phyloP scores from a whole-genome alignment of 208 protist species.

The Balamuthia mandrillaris region DNA sequence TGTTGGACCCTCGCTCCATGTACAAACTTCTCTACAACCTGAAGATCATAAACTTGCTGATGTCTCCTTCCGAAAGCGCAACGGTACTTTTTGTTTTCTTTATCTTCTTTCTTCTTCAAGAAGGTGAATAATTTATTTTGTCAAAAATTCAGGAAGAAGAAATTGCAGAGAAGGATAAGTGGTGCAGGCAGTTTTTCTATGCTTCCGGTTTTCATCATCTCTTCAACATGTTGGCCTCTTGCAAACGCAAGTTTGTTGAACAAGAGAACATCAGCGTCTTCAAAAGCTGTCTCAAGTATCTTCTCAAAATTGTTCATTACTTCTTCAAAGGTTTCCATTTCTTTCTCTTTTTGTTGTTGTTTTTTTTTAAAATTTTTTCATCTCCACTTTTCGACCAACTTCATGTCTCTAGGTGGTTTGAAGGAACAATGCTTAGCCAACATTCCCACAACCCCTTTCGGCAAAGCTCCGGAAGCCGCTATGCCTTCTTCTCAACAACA shows the following conservation, averaged over 20 bases:
- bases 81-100: background rate
- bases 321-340: background rate
- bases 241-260: too few relatives aligned
- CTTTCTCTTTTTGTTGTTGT: background rate
- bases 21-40: conserved; percentile 24
- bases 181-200: conserved; percentile 14
- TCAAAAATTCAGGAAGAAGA: background rate
- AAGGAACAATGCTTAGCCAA: too few relatives aligned
- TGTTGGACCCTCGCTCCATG: background rate
- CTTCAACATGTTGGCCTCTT: background rate
- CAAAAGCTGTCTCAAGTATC: background rate
- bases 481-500: too few relatives aligned
- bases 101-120: background rate
- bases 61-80: background rate
- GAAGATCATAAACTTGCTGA: background rate
- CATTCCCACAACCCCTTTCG: too few relatives aligned
- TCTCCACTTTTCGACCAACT: too few relatives aligned
- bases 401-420: too few relatives aligned
- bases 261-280: background rate
- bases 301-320: conserved; percentile 3
- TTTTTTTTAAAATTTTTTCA: background rate
- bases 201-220: conserved; percentile 5
- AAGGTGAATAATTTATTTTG: background rate
- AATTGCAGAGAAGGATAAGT: background rate
- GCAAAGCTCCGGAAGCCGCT: too few relatives aligned